phyloP scores from a whole-genome alignment of 805 yeast species.

The Blastobotrys peoriensis region DNA sequence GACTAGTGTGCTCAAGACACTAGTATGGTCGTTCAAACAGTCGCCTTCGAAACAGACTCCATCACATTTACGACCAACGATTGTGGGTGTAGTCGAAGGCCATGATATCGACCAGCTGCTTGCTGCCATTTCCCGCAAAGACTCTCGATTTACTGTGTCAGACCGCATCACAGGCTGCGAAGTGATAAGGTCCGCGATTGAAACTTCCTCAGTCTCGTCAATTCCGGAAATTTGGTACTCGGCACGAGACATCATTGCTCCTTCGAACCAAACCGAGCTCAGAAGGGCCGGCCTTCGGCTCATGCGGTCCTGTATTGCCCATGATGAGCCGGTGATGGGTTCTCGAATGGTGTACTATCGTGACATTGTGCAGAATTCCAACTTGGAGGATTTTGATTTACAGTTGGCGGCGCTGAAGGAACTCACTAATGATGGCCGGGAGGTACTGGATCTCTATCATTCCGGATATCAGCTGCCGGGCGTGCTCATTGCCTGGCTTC shows the following conservation, averaged over 20 bases:
- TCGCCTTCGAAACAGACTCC: slow-evolving; percentile 14
- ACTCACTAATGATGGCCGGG: slow-evolving; percentile 49
- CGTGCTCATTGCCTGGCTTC: slow-evolving; percentile 35
- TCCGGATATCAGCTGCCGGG: slow-evolving; percentile 39
- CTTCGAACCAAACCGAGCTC: slow-evolving; percentile 29
- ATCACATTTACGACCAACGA: slow-evolving; percentile 18
- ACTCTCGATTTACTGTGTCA: slow-evolving; percentile 19
- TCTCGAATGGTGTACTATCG: slow-evolving; percentile 52
- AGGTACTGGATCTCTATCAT: slow-evolving; percentile 46
- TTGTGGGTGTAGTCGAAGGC: slow-evolving; percentile 29
- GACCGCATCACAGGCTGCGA: slow-evolving; percentile 43
- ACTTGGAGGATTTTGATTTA: slow-evolving; percentile 47
- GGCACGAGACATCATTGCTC: slow-evolving; percentile 47
- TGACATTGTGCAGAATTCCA: slow-evolving; percentile 46
- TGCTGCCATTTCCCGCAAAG: slow-evolving; percentile 19
- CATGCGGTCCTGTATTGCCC: slow-evolving; percentile 48
- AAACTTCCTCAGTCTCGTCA: slow-evolving; percentile 47
- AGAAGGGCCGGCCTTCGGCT: slow-evolving; percentile 49
- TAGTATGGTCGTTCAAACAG: slow-evolving; percentile 26
- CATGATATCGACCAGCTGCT: slow-evolving; percentile 28
- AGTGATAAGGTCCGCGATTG: slow-evolving; percentile 44
- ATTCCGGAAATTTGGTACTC: slow-evolving; percentile 74
- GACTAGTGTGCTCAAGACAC: slow-evolving; percentile 26
- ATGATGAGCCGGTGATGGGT: slow-evolving; percentile 45
- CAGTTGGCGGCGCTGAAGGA: slow-evolving; percentile 42